Evolutionary conservation across 371 early-diverging fungal genomes (phyloP).

Genomic region (Lichtheimia hyalospora): DNA sequence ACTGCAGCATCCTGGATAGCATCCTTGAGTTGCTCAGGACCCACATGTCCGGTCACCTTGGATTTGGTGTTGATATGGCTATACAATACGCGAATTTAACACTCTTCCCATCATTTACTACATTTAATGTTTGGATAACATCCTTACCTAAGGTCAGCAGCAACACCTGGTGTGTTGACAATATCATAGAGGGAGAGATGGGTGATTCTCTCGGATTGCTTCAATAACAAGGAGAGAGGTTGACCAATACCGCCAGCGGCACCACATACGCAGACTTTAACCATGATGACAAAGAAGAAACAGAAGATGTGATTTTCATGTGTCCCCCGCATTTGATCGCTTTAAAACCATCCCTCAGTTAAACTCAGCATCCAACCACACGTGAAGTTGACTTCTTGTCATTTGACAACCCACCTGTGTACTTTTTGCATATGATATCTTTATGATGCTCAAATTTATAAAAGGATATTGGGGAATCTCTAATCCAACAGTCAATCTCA

Average conservation of each 20-base stretch:
- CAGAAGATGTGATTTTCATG: conserved; percentile 19
- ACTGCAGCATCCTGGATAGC: conserved; percentile 48
- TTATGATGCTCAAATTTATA: too few relatives aligned
- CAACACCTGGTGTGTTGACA: conserved; percentile 75
- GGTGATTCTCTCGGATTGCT: conserved; percentile 66
- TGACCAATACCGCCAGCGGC: conserved; percentile 95
- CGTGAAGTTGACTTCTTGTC: too few relatives aligned
- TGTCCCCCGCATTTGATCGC: not conserved
- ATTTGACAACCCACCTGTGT: too few relatives aligned
- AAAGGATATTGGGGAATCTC: too few relatives aligned
- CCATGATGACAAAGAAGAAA: conserved; percentile 31
- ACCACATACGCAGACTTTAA: conserved; percentile 81
- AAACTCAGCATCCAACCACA: too few relatives aligned
- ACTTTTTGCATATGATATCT: too few relatives aligned
- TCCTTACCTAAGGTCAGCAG: conserved; percentile 73
- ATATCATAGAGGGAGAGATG: conserved; percentile 77
- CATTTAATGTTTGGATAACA: too few relatives aligned
- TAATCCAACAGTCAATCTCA: too few relatives aligned
- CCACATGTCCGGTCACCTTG: conserved; percentile 60
- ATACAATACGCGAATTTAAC: not conserved
- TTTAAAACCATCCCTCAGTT: too few relatives aligned
- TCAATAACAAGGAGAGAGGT: conserved; percentile 85
- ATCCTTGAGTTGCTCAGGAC: conserved; percentile 41
- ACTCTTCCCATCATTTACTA: too few relatives aligned
- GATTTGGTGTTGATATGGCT: conserved; percentile 74